Conservation (phyloP, 257 asterid genomes). For the Solanum ossicruentum region DNA sequence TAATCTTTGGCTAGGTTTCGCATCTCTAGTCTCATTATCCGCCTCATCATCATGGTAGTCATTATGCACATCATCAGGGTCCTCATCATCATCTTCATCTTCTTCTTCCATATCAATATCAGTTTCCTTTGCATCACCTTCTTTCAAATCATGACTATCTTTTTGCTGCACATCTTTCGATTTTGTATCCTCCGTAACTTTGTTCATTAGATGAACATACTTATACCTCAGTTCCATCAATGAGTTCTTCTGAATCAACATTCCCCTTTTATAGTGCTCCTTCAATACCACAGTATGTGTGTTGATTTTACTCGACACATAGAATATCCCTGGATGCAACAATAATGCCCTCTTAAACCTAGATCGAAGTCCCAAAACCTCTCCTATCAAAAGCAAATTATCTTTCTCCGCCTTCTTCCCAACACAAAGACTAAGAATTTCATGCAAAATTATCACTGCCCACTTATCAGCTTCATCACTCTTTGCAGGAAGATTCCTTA, state of each 20-base stretch:
- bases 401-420: conserved; percentile 82
- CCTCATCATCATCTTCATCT: conserved; percentile 19
- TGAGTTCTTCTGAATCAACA: conserved; percentile 43
- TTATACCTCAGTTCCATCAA: conserved; percentile 54
- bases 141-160: conserved; percentile 15
- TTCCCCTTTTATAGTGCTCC: conserved; percentile 73
- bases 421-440: conserved; percentile 62
- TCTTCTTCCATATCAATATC: conserved; percentile 20
- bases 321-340: conserved; percentile 88
- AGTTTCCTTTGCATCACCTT: conserved; percentile 17
- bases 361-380: conserved; percentile 68
- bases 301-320: conserved; percentile 57
- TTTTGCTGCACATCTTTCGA: conserved; percentile 12
- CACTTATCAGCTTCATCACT: conserved; percentile 75
- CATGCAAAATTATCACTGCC: conserved; percentile 68
- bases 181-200: conserved; percentile 29
- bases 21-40: background rate
- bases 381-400: conserved; percentile 54
- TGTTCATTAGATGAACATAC: conserved; percentile 55
- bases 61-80: conserved; percentile 16
- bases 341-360: conserved; percentile 64
- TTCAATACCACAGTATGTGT: conserved; percentile 64
- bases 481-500: conserved; percentile 33
- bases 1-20: background rate
- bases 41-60: conserved; percentile 4